A percentile compares a stretch with the other conserved stretches of the same genome.
phyloP scores from a whole-genome alignment of 495 filamentous ascomycete genomes.

The Neurospora sp. region DNA sequence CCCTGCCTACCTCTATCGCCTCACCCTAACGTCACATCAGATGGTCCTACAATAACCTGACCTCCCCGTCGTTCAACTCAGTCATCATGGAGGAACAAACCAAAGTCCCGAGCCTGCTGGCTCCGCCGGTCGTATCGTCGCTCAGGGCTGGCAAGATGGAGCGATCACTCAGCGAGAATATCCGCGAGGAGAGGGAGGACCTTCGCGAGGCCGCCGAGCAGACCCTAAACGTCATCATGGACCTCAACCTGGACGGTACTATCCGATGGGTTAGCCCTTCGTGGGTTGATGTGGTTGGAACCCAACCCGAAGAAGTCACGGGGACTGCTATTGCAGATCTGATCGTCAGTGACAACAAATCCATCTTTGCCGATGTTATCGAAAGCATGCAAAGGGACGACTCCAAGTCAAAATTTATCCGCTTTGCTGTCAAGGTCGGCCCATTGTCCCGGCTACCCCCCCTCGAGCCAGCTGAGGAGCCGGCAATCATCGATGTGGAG shows the following conservation, averaged over 20 bases:
- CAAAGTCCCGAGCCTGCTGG: slow-evolving; percentile 26
- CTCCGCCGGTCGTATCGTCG: slow-evolving; percentile 36
- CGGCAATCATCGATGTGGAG: slow-evolving; percentile 65
- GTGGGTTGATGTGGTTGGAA: slow-evolving; percentile 91
- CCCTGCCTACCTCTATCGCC: background rate
- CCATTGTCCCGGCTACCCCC: slow-evolving; percentile 57
- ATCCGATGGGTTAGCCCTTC: slow-evolving; percentile 94
- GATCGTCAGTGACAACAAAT: slow-evolving; percentile 60
- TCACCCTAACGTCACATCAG: background rate
- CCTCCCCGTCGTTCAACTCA: slow-evolving; percentile 3
- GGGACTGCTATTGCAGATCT: slow-evolving; percentile 72
- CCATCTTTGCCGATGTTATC: slow-evolving; percentile 68
- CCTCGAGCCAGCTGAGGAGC: slow-evolving; percentile 34
- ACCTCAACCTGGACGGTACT: slow-evolving; percentile 76
- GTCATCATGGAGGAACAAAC: slow-evolving; percentile 34
- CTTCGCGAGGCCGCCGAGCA: slow-evolving; percentile 92
- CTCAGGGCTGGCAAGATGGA: slow-evolving; percentile 42
- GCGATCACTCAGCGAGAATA: slow-evolving; percentile 43
- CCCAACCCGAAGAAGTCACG: slow-evolving; percentile 57
- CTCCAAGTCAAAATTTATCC: slow-evolving; percentile 80
- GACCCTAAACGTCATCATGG: slow-evolving; percentile 88
- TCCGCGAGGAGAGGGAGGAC: slow-evolving; percentile 71
- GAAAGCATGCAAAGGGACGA: slow-evolving; percentile 90
- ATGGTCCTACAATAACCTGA: background rate
- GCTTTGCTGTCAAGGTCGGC: slow-evolving; percentile 70